phyloP scores from a whole-genome alignment of 202 grass and related monocot species.

The Schoenoplectus tabernaemontani region DNA sequence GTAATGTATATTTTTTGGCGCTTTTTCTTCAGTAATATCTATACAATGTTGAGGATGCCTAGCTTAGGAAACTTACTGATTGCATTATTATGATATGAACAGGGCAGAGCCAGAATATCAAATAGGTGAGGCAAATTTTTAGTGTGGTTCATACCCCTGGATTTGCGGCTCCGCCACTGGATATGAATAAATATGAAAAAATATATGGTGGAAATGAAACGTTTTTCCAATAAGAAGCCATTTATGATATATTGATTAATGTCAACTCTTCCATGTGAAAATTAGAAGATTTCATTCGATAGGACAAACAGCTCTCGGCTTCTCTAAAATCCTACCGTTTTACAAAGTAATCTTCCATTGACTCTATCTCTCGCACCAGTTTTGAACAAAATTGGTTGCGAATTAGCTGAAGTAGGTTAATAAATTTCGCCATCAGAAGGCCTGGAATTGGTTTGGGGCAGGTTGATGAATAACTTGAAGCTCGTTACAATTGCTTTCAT shows the following conservation, averaged over 20 bases:
- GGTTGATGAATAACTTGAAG: conserved; percentile 42
- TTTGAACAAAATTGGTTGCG: not conserved
- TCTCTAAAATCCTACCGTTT: not conserved
- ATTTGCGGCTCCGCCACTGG: too few relatives aligned
- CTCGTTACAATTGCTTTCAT: conserved; percentile 48
- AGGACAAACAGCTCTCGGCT: not conserved
- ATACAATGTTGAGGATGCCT: not conserved
- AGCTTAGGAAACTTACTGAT: not conserved
- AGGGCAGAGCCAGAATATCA: too few relatives aligned
- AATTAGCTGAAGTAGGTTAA: conserved; percentile 14
- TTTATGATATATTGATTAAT: not conserved
- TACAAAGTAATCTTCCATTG: not conserved
- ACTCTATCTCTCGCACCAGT: not conserved
- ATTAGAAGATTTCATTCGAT: not conserved
- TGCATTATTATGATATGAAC: too few relatives aligned
- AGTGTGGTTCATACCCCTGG: too few relatives aligned
- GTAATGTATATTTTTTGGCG: not conserved
- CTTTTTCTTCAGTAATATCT: not conserved
- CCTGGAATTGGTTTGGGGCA: conserved; percentile 37
- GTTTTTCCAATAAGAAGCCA: conserved; percentile 11
- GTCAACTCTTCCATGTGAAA: not conserved
- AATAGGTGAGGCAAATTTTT: too few relatives aligned
- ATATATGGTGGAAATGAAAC: too few relatives aligned
- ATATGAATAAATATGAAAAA: too few relatives aligned
- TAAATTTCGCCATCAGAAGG: conserved; percentile 49